Evolutionary conservation across 2,329 filamentous ascomycete genomes (phyloP).

Genomic region (Diaporthe eres): DNA sequence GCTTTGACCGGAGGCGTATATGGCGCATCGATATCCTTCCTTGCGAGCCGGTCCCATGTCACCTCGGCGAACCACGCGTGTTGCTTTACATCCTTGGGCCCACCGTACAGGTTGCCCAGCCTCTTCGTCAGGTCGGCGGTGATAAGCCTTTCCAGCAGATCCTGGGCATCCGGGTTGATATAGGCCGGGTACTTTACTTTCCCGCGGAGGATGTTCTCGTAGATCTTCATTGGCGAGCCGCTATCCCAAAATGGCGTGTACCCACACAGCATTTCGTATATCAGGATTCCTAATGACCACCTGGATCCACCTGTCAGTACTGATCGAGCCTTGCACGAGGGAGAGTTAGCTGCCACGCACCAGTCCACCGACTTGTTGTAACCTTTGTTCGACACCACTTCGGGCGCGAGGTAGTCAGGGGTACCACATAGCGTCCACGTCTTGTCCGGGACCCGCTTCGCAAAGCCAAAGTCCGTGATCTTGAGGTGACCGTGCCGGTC

Average conservation of each 20-base stretch:
- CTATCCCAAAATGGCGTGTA: constrained; percentile 99
- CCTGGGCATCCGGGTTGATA: constrained; percentile 93
- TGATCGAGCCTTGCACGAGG: not conserved
- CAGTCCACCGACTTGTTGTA: constrained; percentile 99
- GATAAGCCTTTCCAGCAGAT: constrained; percentile 92
- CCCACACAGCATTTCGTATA: constrained; percentile 99
- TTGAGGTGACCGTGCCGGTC: constrained; percentile 96
- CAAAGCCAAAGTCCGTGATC: constrained; percentile 98
- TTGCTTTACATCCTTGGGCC: constrained; percentile 92
- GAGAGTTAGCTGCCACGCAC: constrained; percentile 68
- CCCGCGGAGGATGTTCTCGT: constrained; percentile 98
- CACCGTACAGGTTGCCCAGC: constrained; percentile 92
- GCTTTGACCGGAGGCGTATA: constrained; percentile 97
- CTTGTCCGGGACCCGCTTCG: constrained; percentile 98
- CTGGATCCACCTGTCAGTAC: constrained; percentile 60
- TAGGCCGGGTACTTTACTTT: constrained; percentile 97
- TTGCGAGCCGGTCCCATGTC: constrained; percentile 93
- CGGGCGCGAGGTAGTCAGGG: constrained; percentile 95
- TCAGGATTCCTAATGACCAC: constrained; percentile 98
- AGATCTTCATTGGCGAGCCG: constrained; percentile 98
- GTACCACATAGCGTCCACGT: constrained; percentile 99
- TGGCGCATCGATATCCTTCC: constrained; percentile 98
- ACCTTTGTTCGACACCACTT: constrained; percentile 98
- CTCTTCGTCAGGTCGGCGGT: constrained; percentile 96
- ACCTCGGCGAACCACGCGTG: constrained; percentile 98